Conservation (phyloP, 2,329 filamentous ascomycete species). For the Fusarium tricinctum region DNA sequence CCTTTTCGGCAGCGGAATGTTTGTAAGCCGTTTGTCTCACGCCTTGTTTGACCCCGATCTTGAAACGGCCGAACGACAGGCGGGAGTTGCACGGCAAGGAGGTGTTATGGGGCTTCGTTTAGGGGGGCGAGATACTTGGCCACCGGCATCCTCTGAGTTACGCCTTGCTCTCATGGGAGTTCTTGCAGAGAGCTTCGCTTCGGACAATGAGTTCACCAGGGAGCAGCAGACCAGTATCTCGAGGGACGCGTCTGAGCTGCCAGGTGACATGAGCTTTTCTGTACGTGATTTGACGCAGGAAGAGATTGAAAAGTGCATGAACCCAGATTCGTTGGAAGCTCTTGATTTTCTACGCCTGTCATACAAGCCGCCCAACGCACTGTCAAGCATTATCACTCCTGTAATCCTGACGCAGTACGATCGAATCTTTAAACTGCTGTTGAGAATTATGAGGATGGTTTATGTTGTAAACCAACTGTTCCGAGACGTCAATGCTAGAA, state of each 20-base stretch:
- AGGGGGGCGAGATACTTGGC: constrained; percentile 87
- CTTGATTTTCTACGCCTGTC: constrained; percentile 93
- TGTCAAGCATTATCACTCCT: constrained; percentile 81
- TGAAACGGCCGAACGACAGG: constrained; percentile 80
- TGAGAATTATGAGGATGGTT: constrained; percentile 83
- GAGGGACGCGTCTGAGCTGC: constrained; percentile 61
- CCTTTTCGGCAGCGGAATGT: constrained; percentile 86
- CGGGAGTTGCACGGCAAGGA: constrained; percentile 77
- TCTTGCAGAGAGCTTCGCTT: constrained; percentile 78
- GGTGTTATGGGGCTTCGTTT: constrained; percentile 85
- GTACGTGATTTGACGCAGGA: constrained; percentile 83
- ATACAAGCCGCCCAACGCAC: constrained; percentile 80
- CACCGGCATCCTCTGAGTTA: constrained; percentile 94
- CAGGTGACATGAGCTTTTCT: constrained; percentile 83
- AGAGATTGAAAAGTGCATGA: constrained; percentile 86
- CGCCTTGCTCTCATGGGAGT: constrained; percentile 89
- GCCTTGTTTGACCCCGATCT: constrained; percentile 89
- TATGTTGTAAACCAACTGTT: constrained; percentile 79
- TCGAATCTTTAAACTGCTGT: constrained; percentile 81
- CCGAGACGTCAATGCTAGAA: constrained; percentile 65
- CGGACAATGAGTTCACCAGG: constrained; percentile 38
- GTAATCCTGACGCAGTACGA: constrained; percentile 84
- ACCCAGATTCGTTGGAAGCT: constrained; percentile 85
- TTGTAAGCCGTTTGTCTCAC: constrained; percentile 82
- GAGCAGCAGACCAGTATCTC: constrained; percentile 49